Percentiles rank a stretch among this genome's conserved stretches.
phyloP scores from a whole-genome alignment of 1,284 basidiomycete species.

The Kalmanozyma brasiliensis region DNA sequence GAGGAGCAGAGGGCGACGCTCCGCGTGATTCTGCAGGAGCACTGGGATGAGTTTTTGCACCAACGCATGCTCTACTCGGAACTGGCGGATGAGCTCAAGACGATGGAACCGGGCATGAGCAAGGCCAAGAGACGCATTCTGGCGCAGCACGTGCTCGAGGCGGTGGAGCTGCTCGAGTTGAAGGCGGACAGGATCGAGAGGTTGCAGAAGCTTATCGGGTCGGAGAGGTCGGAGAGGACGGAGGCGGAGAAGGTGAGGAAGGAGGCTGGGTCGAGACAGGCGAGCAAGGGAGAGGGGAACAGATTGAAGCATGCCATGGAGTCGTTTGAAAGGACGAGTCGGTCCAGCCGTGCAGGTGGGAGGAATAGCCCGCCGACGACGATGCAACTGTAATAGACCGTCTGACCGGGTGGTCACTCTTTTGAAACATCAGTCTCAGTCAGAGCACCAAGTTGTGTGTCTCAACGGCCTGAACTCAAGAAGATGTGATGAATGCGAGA shows the following conservation, averaged over 20 bases:
- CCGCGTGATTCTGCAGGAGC: slow-evolving; percentile 45
- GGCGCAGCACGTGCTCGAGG: slow-evolving; percentile 61
- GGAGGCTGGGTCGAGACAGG: slow-evolving; percentile 13
- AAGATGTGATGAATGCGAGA: neutral
- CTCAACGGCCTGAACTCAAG: too few species aligned
- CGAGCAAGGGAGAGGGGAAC: slow-evolving; percentile 5
- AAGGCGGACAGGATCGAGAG: slow-evolving; percentile 60
- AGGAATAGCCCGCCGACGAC: slow-evolving; percentile 31
- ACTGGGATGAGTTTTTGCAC: slow-evolving; percentile 64
- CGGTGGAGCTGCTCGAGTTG: slow-evolving; percentile 61
- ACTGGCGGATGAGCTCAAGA: slow-evolving; percentile 65
- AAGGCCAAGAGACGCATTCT: slow-evolving; percentile 52
- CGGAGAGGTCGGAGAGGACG: neutral
- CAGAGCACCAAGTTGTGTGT: too few species aligned
- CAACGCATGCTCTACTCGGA: slow-evolving; percentile 61
- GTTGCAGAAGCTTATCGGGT: slow-evolving; percentile 26
- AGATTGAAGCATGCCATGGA: slow-evolving; percentile 27
- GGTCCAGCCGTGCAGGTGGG: neutral
- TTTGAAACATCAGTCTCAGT: too few species aligned
- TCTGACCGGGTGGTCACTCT: too few species aligned
- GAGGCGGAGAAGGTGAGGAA: slow-evolving; percentile 14
- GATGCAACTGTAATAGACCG: slow-evolving; percentile 11
- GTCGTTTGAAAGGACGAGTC: slow-evolving; percentile 16
- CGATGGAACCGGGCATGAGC: slow-evolving; percentile 55
- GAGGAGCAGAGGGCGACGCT: slow-evolving; percentile 15